phyloP scores from a whole-genome alignment of 352 stramenopile species.

The Phytophthora multivora region DNA sequence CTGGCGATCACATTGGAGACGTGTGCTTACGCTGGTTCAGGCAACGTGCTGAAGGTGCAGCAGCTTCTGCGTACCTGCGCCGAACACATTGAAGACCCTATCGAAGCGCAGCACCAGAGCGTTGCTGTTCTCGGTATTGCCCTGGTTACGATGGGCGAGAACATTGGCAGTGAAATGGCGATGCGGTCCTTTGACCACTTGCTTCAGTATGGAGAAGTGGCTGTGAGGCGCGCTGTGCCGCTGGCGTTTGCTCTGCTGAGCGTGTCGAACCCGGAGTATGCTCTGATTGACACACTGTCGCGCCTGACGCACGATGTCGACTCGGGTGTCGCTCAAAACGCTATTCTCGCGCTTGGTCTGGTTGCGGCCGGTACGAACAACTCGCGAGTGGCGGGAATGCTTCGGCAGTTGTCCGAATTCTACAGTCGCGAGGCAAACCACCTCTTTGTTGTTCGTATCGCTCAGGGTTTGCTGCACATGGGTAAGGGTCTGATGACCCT shows the following conservation, averaged over 20 bases:
- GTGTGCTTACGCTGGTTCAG: slow-evolving; percentile 98
- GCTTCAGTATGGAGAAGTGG: slow-evolving; percentile 99
- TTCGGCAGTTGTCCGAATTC: slow-evolving; percentile 97
- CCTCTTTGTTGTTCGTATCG: slow-evolving; percentile 98
- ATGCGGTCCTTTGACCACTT: slow-evolving; percentile 99
- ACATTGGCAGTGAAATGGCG: slow-evolving; percentile 97
- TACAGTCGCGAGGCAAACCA: slow-evolving; percentile 97
- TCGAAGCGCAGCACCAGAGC: slow-evolving; percentile 88
- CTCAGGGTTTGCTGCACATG: slow-evolving; percentile 99
- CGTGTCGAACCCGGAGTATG: slow-evolving; percentile 98
- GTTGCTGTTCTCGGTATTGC: slow-evolving; percentile 97
- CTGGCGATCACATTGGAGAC: slow-evolving; percentile 97
- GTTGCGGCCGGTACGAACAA: slow-evolving; percentile 99
- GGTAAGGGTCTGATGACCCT: slow-evolving; percentile 99
- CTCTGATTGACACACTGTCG: slow-evolving; percentile 96
- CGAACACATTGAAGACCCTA: slow-evolving; percentile 94
- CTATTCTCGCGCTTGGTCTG: slow-evolving; percentile 97
- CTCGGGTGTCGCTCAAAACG: slow-evolving; percentile 95
- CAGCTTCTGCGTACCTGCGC: slow-evolving; percentile 97
- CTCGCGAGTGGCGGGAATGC: slow-evolving; percentile 96
- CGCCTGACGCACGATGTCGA: slow-evolving; percentile 98
- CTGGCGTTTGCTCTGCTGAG: slow-evolving; percentile 96
- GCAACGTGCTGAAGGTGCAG: slow-evolving; percentile 99
- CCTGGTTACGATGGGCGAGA: slow-evolving; percentile 98
- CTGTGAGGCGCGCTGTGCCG: slow-evolving; percentile 96